A percentile compares a stretch with the other conserved stretches of the same genome.
These are phyloP conservation scores for Mycosphaerelloides madeirae DNA, from an alignment of 2,329 filamentous ascomycete species.

Conservation along the genomic window DNA sequence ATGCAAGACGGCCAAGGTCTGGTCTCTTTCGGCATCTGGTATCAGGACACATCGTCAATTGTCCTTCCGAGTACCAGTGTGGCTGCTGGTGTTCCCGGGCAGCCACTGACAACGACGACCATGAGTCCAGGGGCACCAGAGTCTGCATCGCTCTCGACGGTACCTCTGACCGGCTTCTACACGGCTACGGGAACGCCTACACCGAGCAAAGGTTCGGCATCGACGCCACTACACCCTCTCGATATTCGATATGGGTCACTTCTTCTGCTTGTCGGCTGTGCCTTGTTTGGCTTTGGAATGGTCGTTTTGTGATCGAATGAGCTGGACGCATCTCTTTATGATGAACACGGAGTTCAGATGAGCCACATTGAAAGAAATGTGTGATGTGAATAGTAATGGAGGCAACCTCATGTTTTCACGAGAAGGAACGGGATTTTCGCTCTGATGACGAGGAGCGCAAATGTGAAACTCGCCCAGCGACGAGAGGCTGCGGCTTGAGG, in stretches of 20 bases:
- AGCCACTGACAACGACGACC: conserved; percentile 22
- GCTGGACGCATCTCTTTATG: no score
- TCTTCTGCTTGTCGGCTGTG: neutral
- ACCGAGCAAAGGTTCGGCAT: neutral
- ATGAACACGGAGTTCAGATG: no score
- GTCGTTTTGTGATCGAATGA: neutral
- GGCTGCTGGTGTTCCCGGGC: conserved; percentile 30
- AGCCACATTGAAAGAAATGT: no score
- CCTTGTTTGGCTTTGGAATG: neutral
- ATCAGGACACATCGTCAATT: conserved; percentile 38
- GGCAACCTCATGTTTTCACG: no score
- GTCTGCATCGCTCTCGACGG: conserved; percentile 10
- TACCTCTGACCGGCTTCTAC: conserved; percentile 33
- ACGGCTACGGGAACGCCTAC: conserved; percentile 36
- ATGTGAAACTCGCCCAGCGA: neutral
- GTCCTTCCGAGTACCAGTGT: conserved; percentile 32
- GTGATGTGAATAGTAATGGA: no score
- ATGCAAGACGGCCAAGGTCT: conserved; percentile 50
- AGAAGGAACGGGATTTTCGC: no score
- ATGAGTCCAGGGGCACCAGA: conserved; percentile 8
- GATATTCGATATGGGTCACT: neutral
- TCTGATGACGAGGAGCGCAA: no score
- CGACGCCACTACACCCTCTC: neutral
- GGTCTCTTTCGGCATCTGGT: conserved; percentile 58
- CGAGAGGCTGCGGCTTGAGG: neutral